Conservation (phyloP, 2,329 filamentous ascomycete genomes). For the Graphiopsis chlorocephala region DNA sequence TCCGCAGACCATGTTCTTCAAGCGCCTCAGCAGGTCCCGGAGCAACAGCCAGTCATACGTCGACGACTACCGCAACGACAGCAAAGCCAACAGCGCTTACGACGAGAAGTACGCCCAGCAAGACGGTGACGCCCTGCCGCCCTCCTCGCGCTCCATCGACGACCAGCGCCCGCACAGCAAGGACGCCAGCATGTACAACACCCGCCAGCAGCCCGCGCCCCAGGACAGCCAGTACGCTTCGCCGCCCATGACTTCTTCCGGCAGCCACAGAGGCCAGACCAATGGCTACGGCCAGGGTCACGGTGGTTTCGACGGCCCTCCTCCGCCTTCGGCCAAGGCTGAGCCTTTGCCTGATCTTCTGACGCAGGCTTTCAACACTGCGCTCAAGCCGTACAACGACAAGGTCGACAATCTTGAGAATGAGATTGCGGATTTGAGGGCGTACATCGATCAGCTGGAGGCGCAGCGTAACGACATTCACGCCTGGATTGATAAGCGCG, state of each 20-base stretch:
- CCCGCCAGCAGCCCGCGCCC: slow-evolving; percentile 40
- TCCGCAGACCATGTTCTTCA: slow-evolving; percentile 46
- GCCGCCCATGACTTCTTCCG: slow-evolving; percentile 22
- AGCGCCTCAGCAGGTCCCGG: slow-evolving; percentile 45
- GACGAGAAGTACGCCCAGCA: slow-evolving; percentile 41
- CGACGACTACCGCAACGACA: slow-evolving; percentile 43
- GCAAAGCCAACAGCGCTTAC: slow-evolving; percentile 45
- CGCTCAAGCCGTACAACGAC: slow-evolving; percentile 51
- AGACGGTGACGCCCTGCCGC: slow-evolving; percentile 36
- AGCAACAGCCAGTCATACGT: slow-evolving; percentile 51
- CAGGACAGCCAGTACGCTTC: slow-evolving; percentile 34
- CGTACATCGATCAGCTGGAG: slow-evolving; percentile 52
- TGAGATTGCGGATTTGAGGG: slow-evolving; percentile 50
- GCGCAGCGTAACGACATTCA: slow-evolving; percentile 52
- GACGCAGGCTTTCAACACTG: slow-evolving; percentile 53
- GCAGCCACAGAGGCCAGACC: slow-evolving; percentile 16
- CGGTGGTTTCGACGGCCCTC: slow-evolving; percentile 24
- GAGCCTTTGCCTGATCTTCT: slow-evolving; percentile 52
- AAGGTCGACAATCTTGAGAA: slow-evolving; percentile 52
- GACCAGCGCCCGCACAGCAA: slow-evolving; percentile 25
- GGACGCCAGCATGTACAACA: slow-evolving; percentile 37
- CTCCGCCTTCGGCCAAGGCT: slow-evolving; percentile 21
- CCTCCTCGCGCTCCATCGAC: slow-evolving; percentile 38
- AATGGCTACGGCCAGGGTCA: slow-evolving; percentile 21
- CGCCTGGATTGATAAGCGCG: slow-evolving; percentile 56